A percentile compares a stretch with the other conserved stretches of the same genome.
phyloP scores from a whole-genome alignment of 345 rosid genomes.

The Eutrema heterophyllum region DNA sequence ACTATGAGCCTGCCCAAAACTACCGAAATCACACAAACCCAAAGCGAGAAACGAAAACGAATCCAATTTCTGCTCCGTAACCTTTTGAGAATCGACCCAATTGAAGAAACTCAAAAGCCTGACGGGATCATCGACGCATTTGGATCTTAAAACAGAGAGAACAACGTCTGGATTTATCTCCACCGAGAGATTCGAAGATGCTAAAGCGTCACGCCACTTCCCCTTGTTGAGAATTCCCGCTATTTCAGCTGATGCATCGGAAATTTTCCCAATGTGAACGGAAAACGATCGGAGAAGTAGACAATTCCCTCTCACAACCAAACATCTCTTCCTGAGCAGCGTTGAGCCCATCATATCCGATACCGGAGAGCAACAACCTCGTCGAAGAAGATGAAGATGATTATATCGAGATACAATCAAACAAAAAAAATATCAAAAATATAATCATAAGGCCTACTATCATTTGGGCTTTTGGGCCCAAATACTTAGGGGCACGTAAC shows the following conservation, averaged over 20 bases:
- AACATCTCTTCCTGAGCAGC: background rate
- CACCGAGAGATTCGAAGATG: constrained; percentile 32
- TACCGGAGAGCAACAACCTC: constrained; percentile 7
- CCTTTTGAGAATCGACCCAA: constrained; percentile 43
- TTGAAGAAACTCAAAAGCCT: constrained; percentile 60
- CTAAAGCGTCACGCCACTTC: constrained; percentile 48
- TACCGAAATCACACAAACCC: constrained; percentile 44
- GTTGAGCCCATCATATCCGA: constrained; percentile 14
- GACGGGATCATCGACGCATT: constrained; percentile 42
- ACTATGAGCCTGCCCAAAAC: constrained; percentile 35
- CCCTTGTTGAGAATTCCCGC: constrained; percentile 36
- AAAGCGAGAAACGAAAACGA: constrained; percentile 54
- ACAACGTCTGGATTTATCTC: constrained; percentile 59
- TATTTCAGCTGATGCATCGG: constrained; percentile 31
- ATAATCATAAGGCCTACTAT: background rate
- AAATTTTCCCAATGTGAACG: background rate
- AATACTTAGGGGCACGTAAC: background rate
- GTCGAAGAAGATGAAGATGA: constrained; percentile 7
- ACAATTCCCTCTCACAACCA: background rate
- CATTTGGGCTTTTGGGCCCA: background rate
- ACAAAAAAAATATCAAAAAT: background rate
- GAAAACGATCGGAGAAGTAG: constrained; percentile 25
- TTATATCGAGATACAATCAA: background rate
- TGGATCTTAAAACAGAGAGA: constrained; percentile 48
- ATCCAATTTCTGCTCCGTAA: constrained; percentile 38